A percentile compares a stretch with the other conserved stretches of the same genome.
phyloP scores from a whole-genome alignment of 208 protist genomes.

The Leishmania lainsoni region DNA sequence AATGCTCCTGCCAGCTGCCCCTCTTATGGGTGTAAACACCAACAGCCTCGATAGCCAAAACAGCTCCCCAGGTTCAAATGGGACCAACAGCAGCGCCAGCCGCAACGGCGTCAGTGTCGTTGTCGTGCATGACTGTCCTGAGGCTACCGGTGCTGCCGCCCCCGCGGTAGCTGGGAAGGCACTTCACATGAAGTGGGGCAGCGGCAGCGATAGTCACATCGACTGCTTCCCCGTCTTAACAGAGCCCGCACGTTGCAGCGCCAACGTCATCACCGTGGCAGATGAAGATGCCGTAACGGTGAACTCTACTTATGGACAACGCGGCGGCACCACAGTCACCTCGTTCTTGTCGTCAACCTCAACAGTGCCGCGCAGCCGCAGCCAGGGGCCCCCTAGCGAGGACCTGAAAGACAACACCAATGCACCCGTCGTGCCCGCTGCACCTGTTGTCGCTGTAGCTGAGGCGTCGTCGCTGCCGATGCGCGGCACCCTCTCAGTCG shows the following conservation, averaged over 20 bases:
- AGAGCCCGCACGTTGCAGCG: neutral
- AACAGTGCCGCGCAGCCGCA: neutral
- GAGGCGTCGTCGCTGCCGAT: neutral
- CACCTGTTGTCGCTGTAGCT: neutral
- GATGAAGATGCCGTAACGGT: neutral
- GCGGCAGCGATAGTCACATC: neutral
- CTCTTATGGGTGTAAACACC: neutral
- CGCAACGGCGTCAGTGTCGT: neutral
- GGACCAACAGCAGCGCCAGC: neutral
- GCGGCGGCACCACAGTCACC: neutral
- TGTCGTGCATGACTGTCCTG: neutral
- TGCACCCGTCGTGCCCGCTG: neutral
- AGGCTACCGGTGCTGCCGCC: neutral
- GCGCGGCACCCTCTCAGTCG: neutral
- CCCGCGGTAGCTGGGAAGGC: neutral
- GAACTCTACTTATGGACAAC: neutral
- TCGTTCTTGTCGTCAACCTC: neutral
- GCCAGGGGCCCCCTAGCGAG: neutral
- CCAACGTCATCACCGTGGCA: neutral
- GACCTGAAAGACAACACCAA: neutral
- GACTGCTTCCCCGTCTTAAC: neutral
- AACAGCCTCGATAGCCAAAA: neutral
- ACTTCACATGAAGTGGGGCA: too few relatives aligned
- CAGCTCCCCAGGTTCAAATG: neutral
- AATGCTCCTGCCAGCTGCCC: neutral